phyloP scores from a whole-genome alignment of 352 stramenopile genomes.

The Globisporangium viniferum region DNA sequence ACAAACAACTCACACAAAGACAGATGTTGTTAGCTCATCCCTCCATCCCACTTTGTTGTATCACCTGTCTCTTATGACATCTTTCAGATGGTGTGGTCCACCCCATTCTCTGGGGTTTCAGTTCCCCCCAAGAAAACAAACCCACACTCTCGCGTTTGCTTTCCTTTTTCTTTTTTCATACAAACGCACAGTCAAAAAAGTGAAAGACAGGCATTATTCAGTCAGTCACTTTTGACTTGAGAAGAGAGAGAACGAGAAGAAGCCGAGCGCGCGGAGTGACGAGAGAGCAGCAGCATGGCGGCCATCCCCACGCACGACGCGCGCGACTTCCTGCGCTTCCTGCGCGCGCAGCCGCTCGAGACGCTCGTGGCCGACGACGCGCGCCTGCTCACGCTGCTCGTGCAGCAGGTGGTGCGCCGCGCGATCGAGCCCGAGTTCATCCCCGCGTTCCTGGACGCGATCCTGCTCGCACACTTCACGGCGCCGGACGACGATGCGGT shows the following conservation, averaged over 20 bases:
- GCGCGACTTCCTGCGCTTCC: conserved; percentile 19
- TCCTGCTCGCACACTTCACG: conserved; percentile 38
- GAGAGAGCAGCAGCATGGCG: conserved; percentile 7
- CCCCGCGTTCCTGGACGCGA: conserved; percentile 41
- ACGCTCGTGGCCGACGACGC: conserved; percentile 11
- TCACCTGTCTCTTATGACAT: background rate
- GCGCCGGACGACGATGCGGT: background rate
- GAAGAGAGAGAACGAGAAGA: conserved; percentile 2
- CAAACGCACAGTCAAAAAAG: background rate
- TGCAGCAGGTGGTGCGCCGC: conserved; percentile 20
- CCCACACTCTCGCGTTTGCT: background rate
- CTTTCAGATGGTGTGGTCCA: background rate
- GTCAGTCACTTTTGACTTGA: background rate
- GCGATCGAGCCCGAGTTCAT: conserved; percentile 25
- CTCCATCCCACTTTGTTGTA: background rate
- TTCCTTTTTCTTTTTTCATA: background rate
- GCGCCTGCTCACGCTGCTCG: conserved; percentile 14
- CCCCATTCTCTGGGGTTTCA: background rate
- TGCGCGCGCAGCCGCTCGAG: conserved; percentile 17
- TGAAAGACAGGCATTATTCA: background rate
- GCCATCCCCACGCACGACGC: conserved; percentile 19
- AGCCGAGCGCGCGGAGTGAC: background rate
- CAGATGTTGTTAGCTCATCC: background rate
- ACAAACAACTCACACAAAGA: background rate
- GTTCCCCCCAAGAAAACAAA: background rate